Conservation (phyloP, 306 rosid species). For the Mimosa bimucronata region DNA sequence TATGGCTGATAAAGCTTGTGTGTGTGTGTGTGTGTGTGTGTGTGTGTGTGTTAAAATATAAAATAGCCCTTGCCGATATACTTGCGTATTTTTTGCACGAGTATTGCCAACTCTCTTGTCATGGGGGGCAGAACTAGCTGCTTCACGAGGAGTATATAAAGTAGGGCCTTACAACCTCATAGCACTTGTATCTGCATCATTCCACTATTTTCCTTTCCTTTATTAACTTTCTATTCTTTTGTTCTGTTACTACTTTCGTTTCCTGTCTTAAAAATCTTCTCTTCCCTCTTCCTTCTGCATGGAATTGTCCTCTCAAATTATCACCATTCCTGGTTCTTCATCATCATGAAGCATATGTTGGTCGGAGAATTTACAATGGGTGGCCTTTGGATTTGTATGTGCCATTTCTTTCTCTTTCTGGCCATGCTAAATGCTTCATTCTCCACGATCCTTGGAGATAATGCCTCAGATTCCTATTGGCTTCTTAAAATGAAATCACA, state of each 20-base stretch:
- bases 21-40: not conserved
- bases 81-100: not conserved
- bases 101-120: slow-evolving; percentile 25
- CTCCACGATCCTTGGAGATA: slow-evolving; percentile 45
- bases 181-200: slow-evolving; percentile 37
- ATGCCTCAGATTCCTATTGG: slow-evolving; percentile 53
- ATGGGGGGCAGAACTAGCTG: slow-evolving; percentile 38
- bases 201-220: slow-evolving; percentile 35
- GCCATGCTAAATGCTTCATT: slow-evolving; percentile 45
- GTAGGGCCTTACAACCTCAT: slow-evolving; percentile 38
- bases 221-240: slow-evolving; percentile 31
- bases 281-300: slow-evolving; percentile 24
- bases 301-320: slow-evolving; percentile 38
- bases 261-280: slow-evolving; percentile 27
- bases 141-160: slow-evolving; percentile 53
- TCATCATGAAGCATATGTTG: slow-evolving; percentile 43
- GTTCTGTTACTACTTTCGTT: slow-evolving; percentile 33
- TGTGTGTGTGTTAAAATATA: not conserved
- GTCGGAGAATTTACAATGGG: slow-evolving; percentile 46
- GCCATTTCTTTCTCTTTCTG: slow-evolving; percentile 50
- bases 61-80: not conserved
- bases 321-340: slow-evolving; percentile 38
- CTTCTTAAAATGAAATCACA: slow-evolving; percentile 80
- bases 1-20: not conserved
- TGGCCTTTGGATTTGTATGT: slow-evolving; percentile 49